phyloP scores from a whole-genome alignment of 1,284 basidiomycete species.

The Apiotrichum siamense region DNA sequence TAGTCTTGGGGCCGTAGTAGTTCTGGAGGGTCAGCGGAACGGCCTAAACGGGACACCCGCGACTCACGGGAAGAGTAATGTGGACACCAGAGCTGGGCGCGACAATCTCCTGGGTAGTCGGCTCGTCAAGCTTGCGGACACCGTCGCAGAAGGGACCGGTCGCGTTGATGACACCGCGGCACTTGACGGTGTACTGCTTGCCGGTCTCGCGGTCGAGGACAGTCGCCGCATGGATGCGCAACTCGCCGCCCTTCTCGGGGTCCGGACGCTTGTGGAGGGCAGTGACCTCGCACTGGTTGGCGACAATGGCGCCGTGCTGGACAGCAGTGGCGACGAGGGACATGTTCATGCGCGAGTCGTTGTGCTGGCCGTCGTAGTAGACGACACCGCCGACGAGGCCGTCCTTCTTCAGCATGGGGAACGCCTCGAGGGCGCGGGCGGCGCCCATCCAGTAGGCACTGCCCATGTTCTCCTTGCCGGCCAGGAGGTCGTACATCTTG shows the following conservation, averaged over 20 bases:
- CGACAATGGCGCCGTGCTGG: conserved; percentile 79
- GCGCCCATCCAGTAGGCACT: conserved; percentile 89
- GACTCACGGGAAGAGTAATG: conserved; percentile 72
- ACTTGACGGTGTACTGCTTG: conserved; percentile 72
- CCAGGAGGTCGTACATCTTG: conserved; percentile 93
- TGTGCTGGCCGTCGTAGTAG: conserved; percentile 98
- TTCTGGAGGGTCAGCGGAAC: conserved; percentile 47
- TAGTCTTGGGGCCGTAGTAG: conserved; percentile 91
- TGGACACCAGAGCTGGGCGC: conserved; percentile 89
- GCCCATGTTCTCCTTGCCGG: conserved; percentile 96
- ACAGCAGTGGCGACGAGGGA: conserved; percentile 91
- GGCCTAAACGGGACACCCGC: not conserved
- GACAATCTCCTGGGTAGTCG: conserved; percentile 75
- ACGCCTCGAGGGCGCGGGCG: conserved; percentile 85
- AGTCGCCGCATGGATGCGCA: conserved; percentile 66
- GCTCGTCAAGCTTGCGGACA: conserved; percentile 79
- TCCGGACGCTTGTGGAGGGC: conserved; percentile 63
- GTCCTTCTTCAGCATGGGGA: conserved; percentile 93
- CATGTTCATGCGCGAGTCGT: conserved; percentile 97
- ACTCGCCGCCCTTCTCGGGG: conserved; percentile 49
- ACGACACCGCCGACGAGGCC: conserved; percentile 91
- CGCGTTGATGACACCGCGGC: conserved; percentile 92
- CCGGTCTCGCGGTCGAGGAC: conserved; percentile 73
- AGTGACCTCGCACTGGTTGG: conserved; percentile 87
- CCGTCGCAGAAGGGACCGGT: conserved; percentile 92